A percentile compares a stretch with the other conserved stretches of the same genome.
These are phyloP conservation scores for Leishmania turanica DNA, from an alignment of 208 protist genomes.

Conservation along the genomic window DNA sequence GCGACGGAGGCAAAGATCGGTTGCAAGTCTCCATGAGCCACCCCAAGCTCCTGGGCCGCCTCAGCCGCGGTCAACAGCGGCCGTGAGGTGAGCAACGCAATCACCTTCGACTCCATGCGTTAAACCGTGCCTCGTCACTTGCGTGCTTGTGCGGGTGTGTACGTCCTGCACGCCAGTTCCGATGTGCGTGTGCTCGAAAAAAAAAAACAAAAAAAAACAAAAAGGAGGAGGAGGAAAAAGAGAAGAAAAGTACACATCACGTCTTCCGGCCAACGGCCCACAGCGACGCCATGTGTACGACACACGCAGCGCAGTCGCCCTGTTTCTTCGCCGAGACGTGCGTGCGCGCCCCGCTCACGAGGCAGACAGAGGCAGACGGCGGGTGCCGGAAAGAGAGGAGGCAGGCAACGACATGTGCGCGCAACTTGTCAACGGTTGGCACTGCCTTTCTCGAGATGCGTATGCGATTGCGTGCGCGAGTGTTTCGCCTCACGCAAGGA, in stretches of 20 bases:
- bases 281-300: background rate
- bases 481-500: background rate
- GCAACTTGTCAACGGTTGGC: background rate
- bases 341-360: background rate
- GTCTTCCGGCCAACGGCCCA: background rate
- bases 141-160: background rate
- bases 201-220: too few species aligned
- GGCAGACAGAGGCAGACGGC: background rate
- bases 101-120: constrained; percentile 25
- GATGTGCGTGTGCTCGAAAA: background rate
- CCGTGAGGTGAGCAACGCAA: constrained; percentile 11
- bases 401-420: background rate
- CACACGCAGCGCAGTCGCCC: background rate
- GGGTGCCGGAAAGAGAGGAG: background rate
- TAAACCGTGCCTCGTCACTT: background rate
- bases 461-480: background rate
- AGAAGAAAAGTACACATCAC: background rate
- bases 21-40: constrained; percentile 2
- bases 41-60: constrained; percentile 10
- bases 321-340: background rate
- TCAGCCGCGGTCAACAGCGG: constrained; percentile 24
- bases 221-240: too few species aligned
- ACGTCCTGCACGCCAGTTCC: background rate
- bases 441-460: background rate
- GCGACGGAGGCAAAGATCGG: constrained; percentile 11